These are phyloP conservation scores for Rhodotorula sp. DNA, from an alignment of 1,284 basidiomycete genomes.

Conservation along the genomic window DNA sequence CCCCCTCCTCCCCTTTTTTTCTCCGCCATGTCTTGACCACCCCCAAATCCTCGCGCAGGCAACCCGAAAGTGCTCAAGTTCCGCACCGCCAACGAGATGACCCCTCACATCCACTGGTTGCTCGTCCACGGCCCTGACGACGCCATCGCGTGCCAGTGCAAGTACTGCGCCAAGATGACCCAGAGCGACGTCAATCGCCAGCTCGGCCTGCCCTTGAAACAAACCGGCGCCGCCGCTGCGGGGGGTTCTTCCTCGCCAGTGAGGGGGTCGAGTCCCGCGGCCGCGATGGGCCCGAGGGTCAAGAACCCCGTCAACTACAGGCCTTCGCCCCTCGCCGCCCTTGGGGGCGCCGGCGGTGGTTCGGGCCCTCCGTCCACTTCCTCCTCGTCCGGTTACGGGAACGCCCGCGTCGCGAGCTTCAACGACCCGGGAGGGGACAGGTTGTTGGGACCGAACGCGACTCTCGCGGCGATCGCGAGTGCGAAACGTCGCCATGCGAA, in stretches of 20 bases:
- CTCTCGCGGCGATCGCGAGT: not conserved
- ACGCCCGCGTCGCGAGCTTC: conserved; percentile 4
- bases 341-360: not conserved
- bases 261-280: not conserved
- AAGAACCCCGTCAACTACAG: not conserved
- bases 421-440: conserved; percentile 3
- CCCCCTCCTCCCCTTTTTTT: not conserved
- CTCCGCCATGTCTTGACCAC: too few species aligned
- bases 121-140: conserved; percentile 58
- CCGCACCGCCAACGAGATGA: conserved; percentile 73
- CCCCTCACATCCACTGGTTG: conserved; percentile 76
- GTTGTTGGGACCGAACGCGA: conserved; percentile 5
- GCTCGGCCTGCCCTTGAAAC: conserved; percentile 55
- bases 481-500: not conserved
- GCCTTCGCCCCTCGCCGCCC: not conserved
- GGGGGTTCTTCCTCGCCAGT: not conserved
- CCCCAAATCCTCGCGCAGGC: conserved; percentile 46
- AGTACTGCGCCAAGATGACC: conserved; percentile 63
- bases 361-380: not conserved
- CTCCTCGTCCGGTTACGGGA: not conserved
- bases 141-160: conserved; percentile 63
- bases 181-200: conserved; percentile 66
- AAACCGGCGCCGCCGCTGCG: conserved; percentile 41
- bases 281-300: not conserved
- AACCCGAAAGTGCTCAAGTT: conserved; percentile 58